Percentiles rank a stretch among this genome's conserved stretches.
These are phyloP conservation scores for Castanopsis chinensis DNA, from an alignment of 306 rosid species.

Conservation along the genomic window DNA sequence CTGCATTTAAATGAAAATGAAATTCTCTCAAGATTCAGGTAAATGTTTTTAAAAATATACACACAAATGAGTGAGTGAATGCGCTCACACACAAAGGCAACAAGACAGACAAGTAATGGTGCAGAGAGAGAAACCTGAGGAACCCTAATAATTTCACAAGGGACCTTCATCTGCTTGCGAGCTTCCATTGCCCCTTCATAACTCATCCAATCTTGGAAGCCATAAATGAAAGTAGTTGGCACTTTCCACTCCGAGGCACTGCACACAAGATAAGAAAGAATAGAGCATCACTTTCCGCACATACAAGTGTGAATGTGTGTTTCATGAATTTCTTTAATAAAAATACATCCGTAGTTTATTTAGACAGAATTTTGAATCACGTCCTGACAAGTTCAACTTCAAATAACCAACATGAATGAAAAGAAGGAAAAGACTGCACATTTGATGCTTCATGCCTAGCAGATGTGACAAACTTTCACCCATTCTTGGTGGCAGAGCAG, in stretches of 20 bases:
- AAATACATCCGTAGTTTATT: background rate
- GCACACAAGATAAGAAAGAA: constrained; percentile 12
- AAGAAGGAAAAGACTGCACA: background rate
- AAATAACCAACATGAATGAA: too few species aligned
- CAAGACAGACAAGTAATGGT: background rate
- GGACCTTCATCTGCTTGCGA: constrained; percentile 80
- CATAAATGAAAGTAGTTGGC: constrained; percentile 92
- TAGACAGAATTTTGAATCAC: too few species aligned
- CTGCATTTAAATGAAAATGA: constrained; percentile 42
- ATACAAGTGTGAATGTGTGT: background rate
- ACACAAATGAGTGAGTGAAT: background rate
- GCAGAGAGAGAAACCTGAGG: constrained; percentile 63
- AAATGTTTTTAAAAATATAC: background rate
- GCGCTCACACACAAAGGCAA: background rate
- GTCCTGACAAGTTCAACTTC: too few species aligned
- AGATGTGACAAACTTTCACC: background rate
- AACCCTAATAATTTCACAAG: constrained; percentile 88
- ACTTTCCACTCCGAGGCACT: constrained; percentile 95
- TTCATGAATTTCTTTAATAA: background rate
- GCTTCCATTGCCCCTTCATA: constrained; percentile 94
- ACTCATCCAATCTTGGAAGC: constrained; percentile 85
- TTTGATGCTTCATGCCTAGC: background rate
- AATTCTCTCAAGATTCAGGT: background rate
- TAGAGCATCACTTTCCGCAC: too few species aligned
- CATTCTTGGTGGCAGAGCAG: background rate